Evolutionary conservation across 2,329 filamentous ascomycete species (phyloP).

Genomic region (Intubia oerlemansii): DNA sequence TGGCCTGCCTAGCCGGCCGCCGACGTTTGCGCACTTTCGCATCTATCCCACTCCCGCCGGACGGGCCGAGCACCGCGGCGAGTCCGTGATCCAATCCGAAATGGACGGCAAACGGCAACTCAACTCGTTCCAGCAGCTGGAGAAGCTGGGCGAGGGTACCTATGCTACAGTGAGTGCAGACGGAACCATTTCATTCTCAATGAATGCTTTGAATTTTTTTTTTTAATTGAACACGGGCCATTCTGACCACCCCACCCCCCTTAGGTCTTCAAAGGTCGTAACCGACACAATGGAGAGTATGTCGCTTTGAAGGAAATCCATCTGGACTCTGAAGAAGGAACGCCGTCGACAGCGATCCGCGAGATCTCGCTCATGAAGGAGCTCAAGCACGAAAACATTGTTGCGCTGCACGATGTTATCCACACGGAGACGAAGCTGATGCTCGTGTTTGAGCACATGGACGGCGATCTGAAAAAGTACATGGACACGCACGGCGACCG

Average conservation of each 20-base stretch:
- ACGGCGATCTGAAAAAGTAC: slow-evolving; percentile 93
- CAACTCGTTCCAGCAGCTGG: slow-evolving; percentile 96
- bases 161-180: slow-evolving; percentile 67
- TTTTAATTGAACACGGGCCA: too few relatives aligned
- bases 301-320: slow-evolving; percentile 98
- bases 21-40: slow-evolving; percentile 11
- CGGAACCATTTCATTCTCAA: too few relatives aligned
- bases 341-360: slow-evolving; percentile 87
- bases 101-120: slow-evolving; percentile 92
- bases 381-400: slow-evolving; percentile 96
- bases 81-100: slow-evolving; percentile 8
- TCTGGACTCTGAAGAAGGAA: slow-evolving; percentile 94
- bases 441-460: slow-evolving; percentile 98
- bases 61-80: slow-evolving; percentile 4
- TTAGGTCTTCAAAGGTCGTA: slow-evolving; percentile 89
- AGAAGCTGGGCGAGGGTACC: slow-evolving; percentile 95
- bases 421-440: slow-evolving; percentile 99
- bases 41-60: slow-evolving; percentile 7
- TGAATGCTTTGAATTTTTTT: too few relatives aligned
- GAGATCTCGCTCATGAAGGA: slow-evolving; percentile 99
- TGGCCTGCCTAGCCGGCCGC: slow-evolving; percentile 12
- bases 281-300: slow-evolving; percentile 87
- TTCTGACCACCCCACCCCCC: too few relatives aligned
- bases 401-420: slow-evolving; percentile 93
- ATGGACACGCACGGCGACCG: slow-evolving; percentile 89